Percentiles rank a stretch among this genome's conserved stretches.
Conservation (phyloP, 257 asterid genomes). For the Gynochthodes officinalis region DNA sequence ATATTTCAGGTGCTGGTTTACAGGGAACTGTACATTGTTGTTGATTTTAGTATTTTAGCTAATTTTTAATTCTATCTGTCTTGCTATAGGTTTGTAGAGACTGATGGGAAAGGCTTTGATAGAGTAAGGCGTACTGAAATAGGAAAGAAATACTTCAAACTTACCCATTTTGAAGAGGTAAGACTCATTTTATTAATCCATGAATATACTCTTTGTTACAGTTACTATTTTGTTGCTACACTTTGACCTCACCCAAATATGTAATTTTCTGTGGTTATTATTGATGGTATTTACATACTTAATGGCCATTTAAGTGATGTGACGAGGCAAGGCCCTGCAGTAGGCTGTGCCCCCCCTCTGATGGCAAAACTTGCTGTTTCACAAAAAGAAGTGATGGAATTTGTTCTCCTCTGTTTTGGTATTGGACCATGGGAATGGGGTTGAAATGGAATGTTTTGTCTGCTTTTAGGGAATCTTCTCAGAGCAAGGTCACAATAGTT, state of each 20-base stretch:
- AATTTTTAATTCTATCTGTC: slow-evolving; percentile 14
- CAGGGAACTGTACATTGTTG: slow-evolving; percentile 3
- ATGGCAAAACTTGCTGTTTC: no score
- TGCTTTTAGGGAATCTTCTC: background rate
- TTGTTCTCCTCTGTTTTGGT: background rate
- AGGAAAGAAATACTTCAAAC: slow-evolving; percentile 91
- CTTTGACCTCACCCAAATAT: background rate
- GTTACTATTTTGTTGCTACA: background rate
- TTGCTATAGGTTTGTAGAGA: slow-evolving; percentile 77
- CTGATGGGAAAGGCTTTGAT: slow-evolving; percentile 93
- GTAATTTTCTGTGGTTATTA: background rate
- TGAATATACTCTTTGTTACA: background rate
- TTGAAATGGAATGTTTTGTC: background rate
- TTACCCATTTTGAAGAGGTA: slow-evolving; percentile 96
- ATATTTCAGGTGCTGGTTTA: slow-evolving; percentile 69
- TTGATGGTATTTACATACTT: background rate
- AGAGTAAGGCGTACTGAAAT: slow-evolving; percentile 96
- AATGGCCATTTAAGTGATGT: background rate
- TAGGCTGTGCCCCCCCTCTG: background rate
- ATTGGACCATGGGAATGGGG: background rate
- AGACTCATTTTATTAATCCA: background rate
- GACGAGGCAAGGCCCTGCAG: background rate
- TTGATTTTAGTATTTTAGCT: slow-evolving; percentile 1
- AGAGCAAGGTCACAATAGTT: background rate
- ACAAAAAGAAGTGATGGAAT: background rate